These are phyloP conservation scores for Phytophthora ramorum DNA, from an alignment of 352 stramenopile species.

Conservation along the genomic window DNA sequence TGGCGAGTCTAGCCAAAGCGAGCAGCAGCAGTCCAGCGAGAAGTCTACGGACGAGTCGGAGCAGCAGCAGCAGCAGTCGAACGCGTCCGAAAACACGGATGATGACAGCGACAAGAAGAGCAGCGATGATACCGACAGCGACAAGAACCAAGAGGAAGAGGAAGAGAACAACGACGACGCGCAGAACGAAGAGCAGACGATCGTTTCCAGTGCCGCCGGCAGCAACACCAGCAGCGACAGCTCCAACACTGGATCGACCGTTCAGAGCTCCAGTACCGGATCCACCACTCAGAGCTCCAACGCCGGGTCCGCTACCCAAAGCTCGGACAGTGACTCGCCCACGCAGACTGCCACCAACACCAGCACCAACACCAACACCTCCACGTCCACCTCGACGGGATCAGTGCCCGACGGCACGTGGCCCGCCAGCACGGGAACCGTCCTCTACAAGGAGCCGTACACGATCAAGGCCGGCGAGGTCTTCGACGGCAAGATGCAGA, in stretches of 20 bases:
- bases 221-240: not conserved
- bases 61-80: too few species aligned
- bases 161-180: constrained; percentile 6
- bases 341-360: too few species aligned
- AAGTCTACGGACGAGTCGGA: too few species aligned
- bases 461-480: constrained; percentile 42
- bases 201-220: not conserved
- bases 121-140: not conserved
- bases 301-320: too few species aligned
- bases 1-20: too few species aligned
- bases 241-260: not conserved
- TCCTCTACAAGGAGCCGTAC: constrained; percentile 23
- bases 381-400: constrained; percentile 5
- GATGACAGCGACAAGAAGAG: constrained; percentile 1
- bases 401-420: constrained; percentile 14
- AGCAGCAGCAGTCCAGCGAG: too few species aligned
- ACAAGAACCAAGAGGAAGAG: not conserved
- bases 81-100: too few species aligned
- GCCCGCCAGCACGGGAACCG: constrained; percentile 15
- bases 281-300: not conserved
- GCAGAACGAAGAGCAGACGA: constrained; percentile 9
- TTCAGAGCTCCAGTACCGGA: not conserved
- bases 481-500: too few species aligned
- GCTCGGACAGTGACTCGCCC: too few species aligned
- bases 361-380: too few species aligned